Evolutionary conservation across 192 early-diverging fungal species (phyloP).

Genomic region (Kickxella alabastrina): DNA sequence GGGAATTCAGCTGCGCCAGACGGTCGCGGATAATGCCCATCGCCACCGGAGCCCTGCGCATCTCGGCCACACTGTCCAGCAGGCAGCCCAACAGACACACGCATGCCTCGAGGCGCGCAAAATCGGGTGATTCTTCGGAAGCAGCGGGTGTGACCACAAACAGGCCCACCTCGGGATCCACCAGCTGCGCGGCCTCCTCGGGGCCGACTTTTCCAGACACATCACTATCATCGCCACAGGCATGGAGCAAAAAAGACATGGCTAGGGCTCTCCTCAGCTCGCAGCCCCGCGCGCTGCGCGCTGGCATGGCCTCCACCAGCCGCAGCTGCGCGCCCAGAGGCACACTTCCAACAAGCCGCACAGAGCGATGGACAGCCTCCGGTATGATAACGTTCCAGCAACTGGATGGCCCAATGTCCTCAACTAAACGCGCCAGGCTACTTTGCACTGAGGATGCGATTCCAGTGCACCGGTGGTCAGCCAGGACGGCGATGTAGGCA

Average conservation of each 20-base stretch:
- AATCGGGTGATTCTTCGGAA: no score
- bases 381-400: background rate
- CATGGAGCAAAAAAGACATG: no score
- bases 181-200: constrained; percentile 9
- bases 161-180: constrained; percentile 12
- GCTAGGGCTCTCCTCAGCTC: no score
- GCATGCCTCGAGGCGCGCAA: constrained; percentile 20
- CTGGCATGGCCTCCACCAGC: constrained; percentile 1
- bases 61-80: constrained; percentile 22
- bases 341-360: background rate
- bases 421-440: background rate
- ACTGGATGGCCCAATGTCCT: background rate
- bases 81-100: constrained; percentile 34
- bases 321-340: background rate
- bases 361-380: background rate
- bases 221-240: no score
- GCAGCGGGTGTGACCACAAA: constrained; percentile 9
- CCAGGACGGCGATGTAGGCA: background rate
- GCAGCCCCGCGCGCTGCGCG: constrained; percentile 1
- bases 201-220: constrained; percentile 1
- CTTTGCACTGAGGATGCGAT: background rate
- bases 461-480: background rate
- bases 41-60: constrained; percentile 19
- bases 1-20: constrained; percentile 19
- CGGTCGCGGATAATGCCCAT: constrained; percentile 11